Evolutionary conservation across 1,284 basidiomycete genomes (phyloP), one percentile per base, ranked within the genome.

Genomic region (Pseudozyma thailandica): DNA sequence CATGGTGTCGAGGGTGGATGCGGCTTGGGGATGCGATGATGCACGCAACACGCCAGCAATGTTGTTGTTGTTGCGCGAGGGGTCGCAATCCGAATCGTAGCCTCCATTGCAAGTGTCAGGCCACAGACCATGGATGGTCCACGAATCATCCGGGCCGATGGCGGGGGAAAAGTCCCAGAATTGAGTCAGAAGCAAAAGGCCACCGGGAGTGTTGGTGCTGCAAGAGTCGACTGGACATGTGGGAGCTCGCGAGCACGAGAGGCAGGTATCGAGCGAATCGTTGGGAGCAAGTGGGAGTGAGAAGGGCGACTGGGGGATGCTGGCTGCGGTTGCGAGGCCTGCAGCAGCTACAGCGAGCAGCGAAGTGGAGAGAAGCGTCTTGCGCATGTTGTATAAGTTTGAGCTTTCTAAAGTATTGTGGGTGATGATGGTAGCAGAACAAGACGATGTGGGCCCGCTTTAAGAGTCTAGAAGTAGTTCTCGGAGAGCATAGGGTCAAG

Each of bases 51-150:
- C 51, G 3, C 33, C 6, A 18, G 68, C 57, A 35, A 74, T 64
- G 41, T 74, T 45, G 48, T 43, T 39, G 25, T 38, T 38, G 50
- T 58, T 70, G 18, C 72, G 61, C 4, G 47, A 26, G 2, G 62
- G 44, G 25, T 74, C 74, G 48, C 74, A 76, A 42, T 57, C 48
- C 12, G 53, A 30, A 16, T 64, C 72, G 35, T 65, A 74, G 4
- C 49, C 45, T n/a, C 74, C 74, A 6, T 13, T 26, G 50, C 70
- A 73, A n/a, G 54, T 59, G 50, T 76, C 74, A 1, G 74, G 72
- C 74, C 74, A 74, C 8, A 61, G 42, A 13, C 74, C 74, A 38
- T 75, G 74, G 38, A 76, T 74, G 1, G 74, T 76, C 72, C 72
- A 76, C 2, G 48, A 47, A 38, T 74, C 63, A 1, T 31, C 28